Base-by-base conservation (phyloP, 1,284 basidiomycete genomes). In the Cryptococcus sp. region DNA sequence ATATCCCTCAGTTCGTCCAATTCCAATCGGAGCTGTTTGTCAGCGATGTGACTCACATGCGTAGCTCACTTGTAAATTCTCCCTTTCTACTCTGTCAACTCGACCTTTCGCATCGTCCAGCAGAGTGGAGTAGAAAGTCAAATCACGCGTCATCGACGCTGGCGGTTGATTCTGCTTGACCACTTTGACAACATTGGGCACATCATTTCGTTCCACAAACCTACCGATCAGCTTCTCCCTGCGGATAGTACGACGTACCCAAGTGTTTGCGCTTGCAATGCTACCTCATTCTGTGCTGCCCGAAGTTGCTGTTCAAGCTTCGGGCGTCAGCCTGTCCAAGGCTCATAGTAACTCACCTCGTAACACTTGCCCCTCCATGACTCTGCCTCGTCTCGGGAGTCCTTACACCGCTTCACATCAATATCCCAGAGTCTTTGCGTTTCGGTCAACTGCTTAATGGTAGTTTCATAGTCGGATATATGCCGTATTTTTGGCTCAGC, bases 371-470 rank as follows among this genome's bases (percentile, higher is more conserved):
- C 62, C 27, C 55, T 53, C 46, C 61, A 58, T 0, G 50, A 41
- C 40, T 67, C 57, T 7, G 57, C 63, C 19, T 68, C 57, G 3
- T 47, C 55, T 23, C 66, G 50, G 1, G 72, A 71, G 13, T 68
- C 63, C 39, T 71, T 67, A 47, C 62, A 59, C 19, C 59, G 52
- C 39, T 62, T 50, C 6, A 73, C 57, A 41, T 76, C 16, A 30
- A 64, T 71, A 49, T 27, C 73, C 75, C 75, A 77, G 23, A 77
- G 53, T 3, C 65, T 53, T 53, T 75, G 73, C 25, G 63, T 57
- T 23, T 72, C 68, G 3, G 64, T 70, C 42, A 77, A 56, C 58
- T 77, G 75, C 63, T 72, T 68, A 58, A 72, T 73, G n/a, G 73
- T 62, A 17, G 58, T 60, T 53, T 77, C 72, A 49, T 71, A 75